Evolutionary conservation across 495 filamentous ascomycete species (phyloP), one percentile per base, ranked within the genome.

Genomic region (Friedmanniomyces endolithicus): DNA sequence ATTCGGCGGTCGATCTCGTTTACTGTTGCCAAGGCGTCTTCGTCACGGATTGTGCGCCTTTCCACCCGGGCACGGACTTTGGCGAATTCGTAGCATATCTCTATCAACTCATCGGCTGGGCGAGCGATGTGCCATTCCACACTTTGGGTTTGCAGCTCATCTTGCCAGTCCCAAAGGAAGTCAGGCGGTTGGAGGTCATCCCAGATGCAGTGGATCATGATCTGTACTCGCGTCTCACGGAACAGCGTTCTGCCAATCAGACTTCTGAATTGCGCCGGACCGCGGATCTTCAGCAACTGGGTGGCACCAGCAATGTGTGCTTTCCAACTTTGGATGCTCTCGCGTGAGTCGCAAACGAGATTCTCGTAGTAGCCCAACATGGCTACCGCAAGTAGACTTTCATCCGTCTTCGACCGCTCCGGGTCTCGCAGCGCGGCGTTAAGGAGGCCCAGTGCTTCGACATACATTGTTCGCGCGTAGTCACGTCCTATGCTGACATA

Each of bases 351-450:
- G 41, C 59, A 62, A 25, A 46, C 52, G 22, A 62, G 59, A 34
- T 55, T 62, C 48, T 62, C 59, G 51, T 55, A 62, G 41, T 54
- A 55, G 25, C 59, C 46, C 12, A 62, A 40, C 50, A 62, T 55
- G 29, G 50, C 52, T 0, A 62, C 59, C 17, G 59, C 59, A 14
- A 62, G 45, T 0, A 62, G 48, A 23, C 47, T 53, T 19, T 51
- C 51, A 35, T 62, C 59, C 11, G 50, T 46, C 33, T 53, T 52
- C 11, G 48, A 50, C 9, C 50, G 55, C 19, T 55, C 35, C 8
- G 55, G 59, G 37, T 62, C 59, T 25, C 47, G 55, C 20, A 62
- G 27, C 1, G 55, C 55, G 14, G 27, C 27, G 35, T 62, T 62
- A 7, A 62, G 47, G 0, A 55, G 35, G 23, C 55, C 40, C 2